Percentiles rank a stretch among this genome's conserved stretches.
Conservation (phyloP, 805 yeast species). For the Dipodascus albidus region DNA sequence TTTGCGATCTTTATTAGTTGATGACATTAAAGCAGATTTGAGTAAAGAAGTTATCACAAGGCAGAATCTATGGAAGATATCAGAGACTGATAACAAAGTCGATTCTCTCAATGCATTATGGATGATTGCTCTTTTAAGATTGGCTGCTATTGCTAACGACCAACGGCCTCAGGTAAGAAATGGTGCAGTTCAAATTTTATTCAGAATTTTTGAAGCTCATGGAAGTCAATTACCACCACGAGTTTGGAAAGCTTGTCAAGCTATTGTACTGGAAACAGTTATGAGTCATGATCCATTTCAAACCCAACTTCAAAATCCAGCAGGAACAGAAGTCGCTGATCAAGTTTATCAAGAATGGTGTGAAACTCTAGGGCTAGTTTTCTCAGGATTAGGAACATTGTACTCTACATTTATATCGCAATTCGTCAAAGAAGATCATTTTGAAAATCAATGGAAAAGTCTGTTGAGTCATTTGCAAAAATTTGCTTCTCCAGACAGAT, state of each 20-base stretch:
- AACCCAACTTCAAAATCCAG: constrained; percentile 11
- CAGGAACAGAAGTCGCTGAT: constrained; percentile 14
- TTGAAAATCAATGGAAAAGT: constrained; percentile 41
- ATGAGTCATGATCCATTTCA: constrained; percentile 16
- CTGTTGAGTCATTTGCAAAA: constrained; percentile 39
- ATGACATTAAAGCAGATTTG: constrained; percentile 12
- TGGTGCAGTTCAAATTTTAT: constrained; percentile 82
- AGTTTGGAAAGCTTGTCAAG: constrained; percentile 57
- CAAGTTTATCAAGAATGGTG: constrained; percentile 33
- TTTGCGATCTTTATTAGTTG: constrained; percentile 27
- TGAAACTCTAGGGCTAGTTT: constrained; percentile 50
- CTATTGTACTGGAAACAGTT: constrained; percentile 42
- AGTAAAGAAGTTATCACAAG: constrained; percentile 7
- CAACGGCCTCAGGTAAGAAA: constrained; percentile 71
- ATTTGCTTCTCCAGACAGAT: constrained; percentile 33
- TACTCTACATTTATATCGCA: constrained; percentile 39
- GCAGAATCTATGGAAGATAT: constrained; percentile 19
- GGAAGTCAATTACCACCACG: constrained; percentile 39
- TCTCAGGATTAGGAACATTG: constrained; percentile 56
- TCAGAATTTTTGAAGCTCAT: constrained; percentile 68
- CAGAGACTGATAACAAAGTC: constrained; percentile 7
- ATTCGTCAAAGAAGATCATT: constrained; percentile 22
- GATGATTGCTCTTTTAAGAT: constrained; percentile 49
- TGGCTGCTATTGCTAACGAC: constrained; percentile 56
- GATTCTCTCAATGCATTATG: constrained; percentile 33